Evolutionary conservation across 176 grass and related monocot genomes (phyloP), one percentile per base, ranked within the genome.

Genomic region (Carex kokanica): DNA sequence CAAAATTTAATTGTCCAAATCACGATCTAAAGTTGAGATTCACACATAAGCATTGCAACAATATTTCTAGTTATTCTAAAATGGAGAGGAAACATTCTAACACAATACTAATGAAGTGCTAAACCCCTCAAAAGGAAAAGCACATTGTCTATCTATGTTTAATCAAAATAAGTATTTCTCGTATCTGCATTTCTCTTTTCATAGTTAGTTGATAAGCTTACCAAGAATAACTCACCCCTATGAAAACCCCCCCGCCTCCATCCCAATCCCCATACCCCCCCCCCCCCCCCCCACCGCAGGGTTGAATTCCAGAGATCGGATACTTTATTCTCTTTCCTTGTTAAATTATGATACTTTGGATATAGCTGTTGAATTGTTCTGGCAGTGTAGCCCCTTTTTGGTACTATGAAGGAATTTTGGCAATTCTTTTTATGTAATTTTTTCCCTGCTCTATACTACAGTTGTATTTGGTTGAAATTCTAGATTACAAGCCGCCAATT

Each of bases 61-160:
- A 74, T 74, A 74, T 74, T 10, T 74, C 68, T 25, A 74, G 27
- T 74, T 74, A 23, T 16, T 74, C 18, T 74, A 74, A 73, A 73
- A 73, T 73, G 67, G 67, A 73, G 29, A 73, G 66, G 23, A 72
- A 3, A 15, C 68, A 74, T 40, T 74, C 27, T 17, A 41, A 74
- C 3, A 1, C 10, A 9, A 2, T 74, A 74, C 25, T 74, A 41
- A 74, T 43, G 68, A 74, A 74, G 29, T 74, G 68, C 9, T 40
- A 74, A 74, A 40, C 25, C 15, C 47, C 45, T 56, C 9, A 54
- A 78, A 54, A 79, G 16, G 18, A 24, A 43, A 56, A 14, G 74
- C 16, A 3, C 38, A 56, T 57, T 17, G 9, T 56, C 43, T 56
- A 57, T 57, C 16, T 40, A 40, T n/a, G 52, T 78, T 25, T 7